Percentiles rank a stretch among this genome's conserved stretches.
These are phyloP conservation scores for Magnolia changhungtana DNA, from an alignment of 164 flowering plant species.

Conservation along the genomic window DNA sequence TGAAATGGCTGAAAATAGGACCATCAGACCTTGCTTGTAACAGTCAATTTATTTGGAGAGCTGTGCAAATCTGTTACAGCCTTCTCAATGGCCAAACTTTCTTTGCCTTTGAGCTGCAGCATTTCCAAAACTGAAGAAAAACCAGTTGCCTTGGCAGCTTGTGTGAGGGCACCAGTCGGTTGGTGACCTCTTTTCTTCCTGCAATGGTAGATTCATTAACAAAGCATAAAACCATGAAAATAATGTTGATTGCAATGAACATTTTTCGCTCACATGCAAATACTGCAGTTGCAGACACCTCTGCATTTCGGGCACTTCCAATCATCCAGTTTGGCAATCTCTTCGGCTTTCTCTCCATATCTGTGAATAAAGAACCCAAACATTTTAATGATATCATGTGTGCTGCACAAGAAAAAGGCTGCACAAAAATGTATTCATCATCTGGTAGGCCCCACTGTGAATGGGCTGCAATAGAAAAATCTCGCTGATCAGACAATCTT, in stretches of 20 bases:
- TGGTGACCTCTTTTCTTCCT: conserved; percentile 79
- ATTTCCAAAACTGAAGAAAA: conserved; percentile 74
- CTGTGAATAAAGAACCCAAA: conserved; percentile 27
- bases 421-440: no score
- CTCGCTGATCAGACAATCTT: no score
- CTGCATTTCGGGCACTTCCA: conserved; percentile 93
- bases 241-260: neutral
- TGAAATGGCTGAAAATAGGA: neutral
- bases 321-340: conserved; percentile 32
- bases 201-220: conserved; percentile 1
- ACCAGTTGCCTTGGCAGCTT: conserved; percentile 70
- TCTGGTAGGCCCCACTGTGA: no score
- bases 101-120: conserved; percentile 44
- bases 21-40: conserved; percentile 24
- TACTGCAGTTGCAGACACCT: conserved; percentile 85
- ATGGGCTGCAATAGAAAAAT: no score
- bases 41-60: conserved; percentile 23
- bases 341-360: conserved; percentile 84
- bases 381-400: neutral
- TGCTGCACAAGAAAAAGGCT: neutral
- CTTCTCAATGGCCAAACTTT: conserved; percentile 11
- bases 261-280: conserved; percentile 55
- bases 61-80: neutral
- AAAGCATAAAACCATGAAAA: neutral
- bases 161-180: conserved; percentile 74